Percentiles rank a stretch among this genome's conserved stretches.
Evolutionary conservation across 2,329 filamentous ascomycete species (phyloP).

Genomic region (Hirsutella thompsonii): DNA sequence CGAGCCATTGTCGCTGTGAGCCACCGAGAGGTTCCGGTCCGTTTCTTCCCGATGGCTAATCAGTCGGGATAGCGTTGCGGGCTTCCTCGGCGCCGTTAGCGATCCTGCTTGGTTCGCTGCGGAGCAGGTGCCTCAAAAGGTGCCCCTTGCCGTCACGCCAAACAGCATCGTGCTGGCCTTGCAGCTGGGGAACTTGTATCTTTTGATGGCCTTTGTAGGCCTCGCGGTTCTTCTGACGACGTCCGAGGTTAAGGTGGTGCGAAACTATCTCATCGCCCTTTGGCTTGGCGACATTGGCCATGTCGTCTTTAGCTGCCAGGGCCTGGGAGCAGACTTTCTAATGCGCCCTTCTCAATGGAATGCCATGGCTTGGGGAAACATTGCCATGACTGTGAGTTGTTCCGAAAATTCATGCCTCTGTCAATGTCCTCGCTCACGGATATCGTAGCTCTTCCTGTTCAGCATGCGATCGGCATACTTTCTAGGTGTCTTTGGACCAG

Average conservation of each 20-base stretch:
- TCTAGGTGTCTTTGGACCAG: slow-evolving; percentile 43
- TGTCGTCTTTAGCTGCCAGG: slow-evolving; percentile 44
- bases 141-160: slow-evolving; percentile 22
- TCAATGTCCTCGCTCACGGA: not conserved
- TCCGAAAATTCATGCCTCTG: not conserved
- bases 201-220: slow-evolving; percentile 51
- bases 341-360: slow-evolving; percentile 50
- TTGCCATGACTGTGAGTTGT: slow-evolving; percentile 46
- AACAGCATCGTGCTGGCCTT: slow-evolving; percentile 44
- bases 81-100: slow-evolving; percentile 42
- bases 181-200: slow-evolving; percentile 59
- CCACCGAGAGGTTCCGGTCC: slow-evolving; percentile 1
- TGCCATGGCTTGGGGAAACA: slow-evolving; percentile 59
- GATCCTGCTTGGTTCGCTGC: slow-evolving; percentile 49
- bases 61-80: slow-evolving; percentile 35
- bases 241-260: slow-evolving; percentile 50
- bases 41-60: slow-evolving; percentile 6
- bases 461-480: slow-evolving; percentile 44
- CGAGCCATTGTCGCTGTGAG: slow-evolving; percentile 57
- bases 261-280: slow-evolving; percentile 53
- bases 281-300: slow-evolving; percentile 57
- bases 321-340: slow-evolving; percentile 41
- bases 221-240: slow-evolving; percentile 51
- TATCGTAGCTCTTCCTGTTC: slow-evolving; percentile 36
- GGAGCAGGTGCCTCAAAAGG: slow-evolving; percentile 39